Evolutionary conservation across 495 filamentous ascomycete genomes (phyloP), one percentile per base, ranked within the genome.

Genomic region (Trichocladium uniseriatum): DNA sequence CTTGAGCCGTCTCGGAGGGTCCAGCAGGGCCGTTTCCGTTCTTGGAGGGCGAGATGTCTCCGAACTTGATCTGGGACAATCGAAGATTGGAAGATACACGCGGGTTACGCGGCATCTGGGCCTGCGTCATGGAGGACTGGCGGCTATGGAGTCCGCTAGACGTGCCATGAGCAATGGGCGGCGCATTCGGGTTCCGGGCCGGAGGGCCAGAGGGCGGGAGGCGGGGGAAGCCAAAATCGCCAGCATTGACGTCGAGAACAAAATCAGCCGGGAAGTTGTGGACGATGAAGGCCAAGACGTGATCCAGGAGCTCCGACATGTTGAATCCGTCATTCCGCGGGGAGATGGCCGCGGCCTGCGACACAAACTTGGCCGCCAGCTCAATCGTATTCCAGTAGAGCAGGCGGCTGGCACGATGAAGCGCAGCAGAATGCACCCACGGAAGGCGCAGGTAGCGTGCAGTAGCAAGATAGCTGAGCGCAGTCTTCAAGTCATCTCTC

Each of bases 61-160:
- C 83, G 53, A 87, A 87, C 51, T 76, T 75, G 57, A 87, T 84
- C 40, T 65, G 64, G 44, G 77, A 78, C 6, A 84, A 60, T 0
- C 76, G 72, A 2, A 75, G 71, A 46, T 79, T 73, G 38, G 66
- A 60, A 0, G 59, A 51, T 18, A 53, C 11, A 11, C 49, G 60
- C n/a, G 45, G 41, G 22, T 52, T 44, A 2, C 60, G 53, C 36
- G 63, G 50, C 54, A 67, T 55, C 38, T 36, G 51, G 19, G 45
- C 27, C 43, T 62, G 41, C 13, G 31, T n/a, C 31, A 55, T 48
- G 45, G 56, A 55, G 10, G 50, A 6, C 32, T 59, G 56, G 38
- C 55, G 53, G 48, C 48, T 58, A 38, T 58, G 55, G 7, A 27
- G 38, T 14, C 46, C 61, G 24, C 55, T 53, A 16, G 54, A 59